Evolutionary conservation across 768 basidiomycete species (phyloP).

Genomic region (Mycena belliarum): DNA sequence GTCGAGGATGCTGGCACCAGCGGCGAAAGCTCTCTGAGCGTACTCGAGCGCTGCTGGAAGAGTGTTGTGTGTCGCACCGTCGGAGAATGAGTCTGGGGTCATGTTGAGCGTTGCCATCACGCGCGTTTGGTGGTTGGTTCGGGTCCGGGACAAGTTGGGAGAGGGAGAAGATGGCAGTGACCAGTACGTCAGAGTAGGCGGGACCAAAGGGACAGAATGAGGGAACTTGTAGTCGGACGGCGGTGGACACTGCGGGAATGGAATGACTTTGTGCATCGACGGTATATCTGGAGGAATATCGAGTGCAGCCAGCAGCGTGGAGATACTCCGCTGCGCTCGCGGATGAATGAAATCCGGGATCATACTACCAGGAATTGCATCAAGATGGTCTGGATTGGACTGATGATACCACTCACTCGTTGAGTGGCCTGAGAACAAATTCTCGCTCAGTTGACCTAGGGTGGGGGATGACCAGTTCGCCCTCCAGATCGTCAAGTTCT

Average conservation of each 20-base stretch:
- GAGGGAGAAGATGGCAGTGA: constrained; percentile 33
- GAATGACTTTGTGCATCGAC: constrained; percentile 72
- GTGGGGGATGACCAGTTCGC: constrained; percentile 85
- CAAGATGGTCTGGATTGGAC: not conserved
- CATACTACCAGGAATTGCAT: constrained; percentile 61
- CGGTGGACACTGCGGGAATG: constrained; percentile 63
- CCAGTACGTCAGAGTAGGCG: constrained; percentile 55
- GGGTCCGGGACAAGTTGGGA: constrained; percentile 8
- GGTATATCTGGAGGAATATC: constrained; percentile 33
- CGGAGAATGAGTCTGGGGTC: constrained; percentile 97
- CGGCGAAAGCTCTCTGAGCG: constrained; percentile 44
- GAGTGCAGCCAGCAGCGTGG: constrained; percentile 45
- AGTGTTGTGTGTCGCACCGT: constrained; percentile 64
- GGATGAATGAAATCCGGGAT: constrained; percentile 79
- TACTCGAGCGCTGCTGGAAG: constrained; percentile 57
- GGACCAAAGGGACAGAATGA: constrained; percentile 35
- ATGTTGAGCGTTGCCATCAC: constrained; percentile 93
- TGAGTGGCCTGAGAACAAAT: constrained; percentile 86
- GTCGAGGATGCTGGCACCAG: constrained; percentile 81
- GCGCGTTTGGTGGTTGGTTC: constrained; percentile 45
- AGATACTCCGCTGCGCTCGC: constrained; percentile 44
- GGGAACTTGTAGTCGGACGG: constrained; percentile 22
- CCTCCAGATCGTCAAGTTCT: constrained; percentile 53
- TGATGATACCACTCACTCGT: constrained; percentile 64
- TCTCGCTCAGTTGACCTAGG: constrained; percentile 79